These are phyloP conservation scores for Metschnikowia anglica DNA, from an alignment of 805 yeast species.

Conservation along the genomic window DNA sequence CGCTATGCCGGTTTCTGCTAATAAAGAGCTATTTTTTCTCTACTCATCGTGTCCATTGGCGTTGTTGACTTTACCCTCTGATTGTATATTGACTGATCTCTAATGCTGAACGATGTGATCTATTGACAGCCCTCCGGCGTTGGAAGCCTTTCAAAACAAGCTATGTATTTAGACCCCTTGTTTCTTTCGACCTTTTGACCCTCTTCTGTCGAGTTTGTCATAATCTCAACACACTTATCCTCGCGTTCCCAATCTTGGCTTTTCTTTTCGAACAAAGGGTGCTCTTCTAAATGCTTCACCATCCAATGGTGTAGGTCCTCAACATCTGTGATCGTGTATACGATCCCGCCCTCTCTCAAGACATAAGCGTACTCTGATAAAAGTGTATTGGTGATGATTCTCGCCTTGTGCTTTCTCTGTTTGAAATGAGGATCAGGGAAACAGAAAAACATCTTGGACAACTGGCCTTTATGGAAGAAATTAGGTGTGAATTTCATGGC, in stretches of 20 bases:
- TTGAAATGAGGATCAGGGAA: slow-evolving; percentile 99
- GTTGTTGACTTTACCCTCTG: slow-evolving; percentile 1
- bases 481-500: slow-evolving; percentile 98
- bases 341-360: slow-evolving; percentile 78
- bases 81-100: slow-evolving; percentile 4
- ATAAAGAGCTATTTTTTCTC: background rate
- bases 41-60: slow-evolving; percentile 1
- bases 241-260: slow-evolving; percentile 72
- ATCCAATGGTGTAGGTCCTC: slow-evolving; percentile 93
- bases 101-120: slow-evolving; percentile 7
- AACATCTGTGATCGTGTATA: slow-evolving; percentile 96
- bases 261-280: slow-evolving; percentile 86
- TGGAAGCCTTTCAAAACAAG: slow-evolving; percentile 78
- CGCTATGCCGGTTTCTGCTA: background rate
- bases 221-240: slow-evolving; percentile 81
- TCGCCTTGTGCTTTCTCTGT: slow-evolving; percentile 94
- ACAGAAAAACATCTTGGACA: slow-evolving; percentile 92
- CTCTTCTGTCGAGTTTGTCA: slow-evolving; percentile 95
- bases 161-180: slow-evolving; percentile 81
- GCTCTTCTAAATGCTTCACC: slow-evolving; percentile 87
- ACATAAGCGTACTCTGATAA: slow-evolving; percentile 91
- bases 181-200: slow-evolving; percentile 95
- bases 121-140: slow-evolving; percentile 43
- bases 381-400: slow-evolving; percentile 88
- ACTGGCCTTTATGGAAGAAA: slow-evolving; percentile 79